Conservation (phyloP, 306 rosid species). For the Chamaecrista fasciculata region DNA sequence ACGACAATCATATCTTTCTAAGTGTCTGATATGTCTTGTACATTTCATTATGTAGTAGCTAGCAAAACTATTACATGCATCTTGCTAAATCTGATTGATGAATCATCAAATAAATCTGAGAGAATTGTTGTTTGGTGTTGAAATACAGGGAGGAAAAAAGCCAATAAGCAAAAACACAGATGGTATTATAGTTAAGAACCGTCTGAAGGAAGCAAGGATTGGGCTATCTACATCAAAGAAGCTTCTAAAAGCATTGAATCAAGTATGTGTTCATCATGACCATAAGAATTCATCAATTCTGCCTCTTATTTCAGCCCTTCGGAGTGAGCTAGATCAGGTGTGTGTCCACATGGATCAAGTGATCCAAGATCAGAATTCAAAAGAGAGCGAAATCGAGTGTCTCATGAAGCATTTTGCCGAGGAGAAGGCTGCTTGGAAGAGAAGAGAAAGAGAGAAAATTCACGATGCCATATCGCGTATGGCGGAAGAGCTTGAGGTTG, state of each 20-base stretch:
- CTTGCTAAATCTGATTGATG: not conserved
- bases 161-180: conserved; percentile 14
- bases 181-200: conserved; percentile 35
- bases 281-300: conserved; percentile 30
- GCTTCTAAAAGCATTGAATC: conserved; percentile 53
- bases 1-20: not conserved
- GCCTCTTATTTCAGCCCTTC: conserved; percentile 44
- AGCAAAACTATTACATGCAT: not conserved
- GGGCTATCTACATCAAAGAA: conserved; percentile 57
- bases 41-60: not conserved
- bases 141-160: conserved; percentile 43
- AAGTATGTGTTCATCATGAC: conserved; percentile 43
- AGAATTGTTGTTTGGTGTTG: not conserved
- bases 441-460: conserved; percentile 49
- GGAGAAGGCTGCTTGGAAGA: conserved; percentile 56
- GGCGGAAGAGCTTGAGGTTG: conserved; percentile 53
- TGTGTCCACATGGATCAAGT: conserved; percentile 41
- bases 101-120: not conserved
- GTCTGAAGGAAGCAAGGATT: conserved; percentile 52
- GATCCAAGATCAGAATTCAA: conserved; percentile 41
- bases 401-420: conserved; percentile 49
- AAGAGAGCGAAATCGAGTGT: conserved; percentile 37
- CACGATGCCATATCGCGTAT: conserved; percentile 29
- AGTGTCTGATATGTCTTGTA: not conserved
- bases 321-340: conserved; percentile 49